Base-by-base conservation (phyloP, 2,329 filamentous ascomycete species). In the Alternaria hordeiaustralica region DNA sequence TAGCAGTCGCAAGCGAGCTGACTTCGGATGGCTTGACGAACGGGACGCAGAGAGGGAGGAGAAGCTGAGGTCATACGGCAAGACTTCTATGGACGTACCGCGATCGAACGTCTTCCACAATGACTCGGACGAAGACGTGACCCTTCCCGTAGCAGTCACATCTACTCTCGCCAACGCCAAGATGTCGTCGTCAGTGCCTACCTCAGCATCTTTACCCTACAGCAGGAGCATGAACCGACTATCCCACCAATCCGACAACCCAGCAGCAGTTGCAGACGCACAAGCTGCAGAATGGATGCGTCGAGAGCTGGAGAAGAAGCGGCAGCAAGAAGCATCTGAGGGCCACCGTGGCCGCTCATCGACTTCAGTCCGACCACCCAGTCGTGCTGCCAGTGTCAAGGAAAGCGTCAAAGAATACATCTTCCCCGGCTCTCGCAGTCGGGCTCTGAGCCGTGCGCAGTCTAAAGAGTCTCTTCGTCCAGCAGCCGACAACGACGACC, bases 221-320 rank as follows among this genome's bases (percentile, higher is more conserved):
- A 13, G 44, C 36, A 64, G 53, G 45, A 59, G 58, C 41, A 60
- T 51, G 13, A 63, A 60, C 11, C 21, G 78, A 76, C 20, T 72
- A 69, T 83, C 82, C 11, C 75, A 74, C 33, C 78, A 81, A 36
- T 68, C 77, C 12, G 66, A 77, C 2, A 71, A 64, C 41, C 73
- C 76, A n/a, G 71, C 75, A 3, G 76, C 78, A n/a, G 75, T 78
- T 46, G 75, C 79, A 21, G 81, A 83, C 55, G 74, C 78, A 10
- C 72, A 78, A 13, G 78, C 81, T 43, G 73, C 78, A 4, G 81
- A 83, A 43, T 82, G 82, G 82, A 83, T 83, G 80, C 79, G 78
- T 15, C 70, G 74, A 36, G 81, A 84, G 64, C 68, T 80, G 30
- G 82, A 82, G 55, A 83, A 82, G 59, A 83, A 79, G 69, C 75